Conservation (phyloP, 768 basidiomycete genomes). For the Phanerochaete carnosa region DNA sequence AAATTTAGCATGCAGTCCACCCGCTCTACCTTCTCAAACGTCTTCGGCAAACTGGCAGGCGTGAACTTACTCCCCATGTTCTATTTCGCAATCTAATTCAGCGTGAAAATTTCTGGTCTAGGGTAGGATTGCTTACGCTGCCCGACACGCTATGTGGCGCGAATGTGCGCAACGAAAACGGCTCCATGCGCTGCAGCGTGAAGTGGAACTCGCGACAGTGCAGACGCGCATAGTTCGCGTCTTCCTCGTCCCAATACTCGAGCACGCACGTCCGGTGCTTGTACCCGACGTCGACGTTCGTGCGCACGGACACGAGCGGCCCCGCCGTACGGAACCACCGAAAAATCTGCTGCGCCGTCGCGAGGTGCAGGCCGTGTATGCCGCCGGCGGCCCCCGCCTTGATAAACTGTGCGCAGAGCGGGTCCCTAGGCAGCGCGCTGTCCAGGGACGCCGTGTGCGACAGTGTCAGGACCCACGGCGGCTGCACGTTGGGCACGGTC, state of each 20-base stretch:
- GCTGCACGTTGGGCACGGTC: background rate
- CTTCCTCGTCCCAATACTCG: constrained; percentile 7
- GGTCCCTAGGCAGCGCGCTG: background rate
- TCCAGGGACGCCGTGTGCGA: constrained; percentile 3
- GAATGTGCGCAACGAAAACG: constrained; percentile 3
- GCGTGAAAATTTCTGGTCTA: background rate
- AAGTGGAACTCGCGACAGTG: background rate
- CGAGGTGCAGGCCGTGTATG: background rate
- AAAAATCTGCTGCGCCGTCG: background rate
- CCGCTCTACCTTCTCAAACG: background rate
- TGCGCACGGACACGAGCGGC: constrained; percentile 1
- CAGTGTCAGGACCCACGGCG: background rate
- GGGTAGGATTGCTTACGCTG: background rate
- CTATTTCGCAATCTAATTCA: background rate
- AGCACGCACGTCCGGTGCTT: background rate
- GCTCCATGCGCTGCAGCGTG: background rate
- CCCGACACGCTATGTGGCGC: constrained; percentile 4
- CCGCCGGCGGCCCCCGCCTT: background rate
- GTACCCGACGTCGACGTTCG: background rate
- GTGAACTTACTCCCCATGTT: background rate
- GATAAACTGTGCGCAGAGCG: constrained; percentile 4
- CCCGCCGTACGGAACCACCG: constrained; percentile 3
- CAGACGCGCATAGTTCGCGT: background rate
- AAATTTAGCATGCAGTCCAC: no score
- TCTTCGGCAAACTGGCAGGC: background rate